Base-by-base conservation (phyloP, 441 rosid species). In the Erodium trifolium region DNA sequence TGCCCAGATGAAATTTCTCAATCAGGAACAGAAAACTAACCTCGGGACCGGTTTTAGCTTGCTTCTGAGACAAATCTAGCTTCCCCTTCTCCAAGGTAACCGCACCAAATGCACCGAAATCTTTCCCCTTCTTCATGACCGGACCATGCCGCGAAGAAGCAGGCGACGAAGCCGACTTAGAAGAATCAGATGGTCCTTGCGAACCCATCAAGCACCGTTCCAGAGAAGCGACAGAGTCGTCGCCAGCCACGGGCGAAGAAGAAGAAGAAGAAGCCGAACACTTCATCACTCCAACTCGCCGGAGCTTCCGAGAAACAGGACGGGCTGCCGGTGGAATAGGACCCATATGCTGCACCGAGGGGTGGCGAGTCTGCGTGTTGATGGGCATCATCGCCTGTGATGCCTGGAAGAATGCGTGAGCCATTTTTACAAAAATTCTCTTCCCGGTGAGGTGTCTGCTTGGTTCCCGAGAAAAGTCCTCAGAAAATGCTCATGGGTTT, bases 51-150 rank as follows among this genome's bases (percentile, higher is more conserved):
- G 87, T 75, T 78, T 70, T 60, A 19, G 85, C 59, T 74, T 78
- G 79, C 77, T 89, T 82, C 82, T 86, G 89, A 45, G 96, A 63
- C 78, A 82, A 37, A 69, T 88, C 93, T 17, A 89, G 88, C 75
- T 91, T 93, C 73, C 93, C 93, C 68, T 91, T 93, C 78, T 93
- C 96, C 80, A 93, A 75, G 45, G 99, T 93, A 12, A 88, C 91
- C 43, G 96, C 87, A 69, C 95, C 95, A n/a, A 81, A 60, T 0
- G 99, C 81, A 23, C 97, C 93, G 29, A 60, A 60, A 11, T 67
- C 81, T 68, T 85, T 75, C 8, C 78, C 75, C 27, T 87, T 87
- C 80, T 88, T 91, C 93, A 93, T 34, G 3, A 34, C 81, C 16
- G 96, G 92, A 34, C 85, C 86, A 59, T 68, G 70, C 69, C 75